Evolutionary conservation across 2,329 filamentous ascomycete genomes (phyloP).

Genomic region (Aspergillus alliaceus): DNA sequence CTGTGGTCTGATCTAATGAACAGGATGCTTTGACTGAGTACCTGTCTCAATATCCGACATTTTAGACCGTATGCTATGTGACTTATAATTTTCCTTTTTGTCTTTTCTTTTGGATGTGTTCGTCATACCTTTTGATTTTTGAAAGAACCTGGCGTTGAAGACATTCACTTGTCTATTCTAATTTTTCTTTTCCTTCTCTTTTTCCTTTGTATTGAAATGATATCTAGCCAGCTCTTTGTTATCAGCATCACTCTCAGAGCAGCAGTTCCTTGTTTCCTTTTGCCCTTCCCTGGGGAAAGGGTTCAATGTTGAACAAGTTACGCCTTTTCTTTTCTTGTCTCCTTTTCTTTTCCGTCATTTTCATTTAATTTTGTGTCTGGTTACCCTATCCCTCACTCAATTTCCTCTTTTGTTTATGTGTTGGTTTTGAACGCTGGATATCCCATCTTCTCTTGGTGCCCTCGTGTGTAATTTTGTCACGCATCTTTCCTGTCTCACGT

Average conservation of each 20-base stretch:
- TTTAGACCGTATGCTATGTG: conserved; percentile 35
- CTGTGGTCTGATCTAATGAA: conserved; percentile 87
- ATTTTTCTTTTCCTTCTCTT: conserved; percentile 16
- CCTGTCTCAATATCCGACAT: conserved; percentile 29
- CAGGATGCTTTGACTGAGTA: conserved; percentile 23
- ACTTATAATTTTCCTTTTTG: conserved; percentile 25
- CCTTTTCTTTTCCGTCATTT: conserved; percentile 18
- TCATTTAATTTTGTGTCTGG: conserved; percentile 19
- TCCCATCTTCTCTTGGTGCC: conserved; percentile 37
- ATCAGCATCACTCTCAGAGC: conserved; percentile 26
- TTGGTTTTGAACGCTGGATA: conserved; percentile 37
- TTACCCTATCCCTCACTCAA: conserved; percentile 10
- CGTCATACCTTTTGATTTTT: conserved; percentile 29
- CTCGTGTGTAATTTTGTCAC: conserved; percentile 34
- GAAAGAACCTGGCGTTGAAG: conserved; percentile 33
- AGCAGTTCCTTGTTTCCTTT: conserved; percentile 15
- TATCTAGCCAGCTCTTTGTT: conserved; percentile 29
- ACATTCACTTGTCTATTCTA: conserved; percentile 32
- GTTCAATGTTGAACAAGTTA: conserved; percentile 12
- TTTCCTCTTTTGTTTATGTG: conserved; percentile 17
- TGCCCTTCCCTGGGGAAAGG: conserved; percentile 16
- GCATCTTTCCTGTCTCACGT: conserved; percentile 29
- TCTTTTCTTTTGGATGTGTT: conserved; percentile 18
- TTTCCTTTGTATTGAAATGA: conserved; percentile 27
- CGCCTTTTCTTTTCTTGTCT: conserved; percentile 9